Evolutionary conservation across 1,139 yeast species (phyloP).

Genomic region (Yamadazyma jaroonii): DNA sequence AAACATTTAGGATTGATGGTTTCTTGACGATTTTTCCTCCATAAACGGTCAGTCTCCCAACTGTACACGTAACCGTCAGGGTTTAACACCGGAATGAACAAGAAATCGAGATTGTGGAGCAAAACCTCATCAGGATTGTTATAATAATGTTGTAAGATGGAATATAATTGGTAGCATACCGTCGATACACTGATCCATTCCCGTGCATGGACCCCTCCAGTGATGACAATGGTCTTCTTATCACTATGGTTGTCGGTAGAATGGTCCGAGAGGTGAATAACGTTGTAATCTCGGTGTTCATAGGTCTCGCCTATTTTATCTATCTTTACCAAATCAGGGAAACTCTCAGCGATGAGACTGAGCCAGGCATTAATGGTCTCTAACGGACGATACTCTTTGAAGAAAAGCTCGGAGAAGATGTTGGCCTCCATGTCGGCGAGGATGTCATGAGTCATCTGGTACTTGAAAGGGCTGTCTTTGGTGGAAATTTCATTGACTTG

Average conservation of each 20-base stretch:
- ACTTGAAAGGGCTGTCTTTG: constrained; percentile 9
- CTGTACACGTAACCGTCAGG: constrained; percentile 90
- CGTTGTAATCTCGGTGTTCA: constrained; percentile 69
- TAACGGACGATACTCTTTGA: constrained; percentile 67
- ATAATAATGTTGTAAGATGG: constrained; percentile 52
- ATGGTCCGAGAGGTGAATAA: constrained; percentile 59
- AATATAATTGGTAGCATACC: constrained; percentile 59
- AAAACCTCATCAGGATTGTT: constrained; percentile 34
- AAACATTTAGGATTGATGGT: constrained; percentile 65
- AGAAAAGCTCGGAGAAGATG: constrained; percentile 49
- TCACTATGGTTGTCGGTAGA: constrained; percentile 41
- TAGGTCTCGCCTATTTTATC: constrained; percentile 72
- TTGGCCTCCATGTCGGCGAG: constrained; percentile 17
- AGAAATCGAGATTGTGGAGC: constrained; percentile 56
- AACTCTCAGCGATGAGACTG: constrained; percentile 49
- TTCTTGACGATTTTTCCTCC: constrained; percentile 87
- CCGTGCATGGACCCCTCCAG: constrained; percentile 87
- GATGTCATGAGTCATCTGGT: constrained; percentile 20
- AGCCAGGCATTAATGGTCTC: constrained; percentile 73
- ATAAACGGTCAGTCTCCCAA: constrained; percentile 76
- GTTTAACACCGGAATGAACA: constrained; percentile 78
- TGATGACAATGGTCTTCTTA: constrained; percentile 68
- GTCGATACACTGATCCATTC: constrained; percentile 86
- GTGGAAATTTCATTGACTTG: constrained; percentile 11
- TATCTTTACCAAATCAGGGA: constrained; percentile 56